phyloP scores from a whole-genome alignment of 139 green algal species.

The Chlorokybus atmophyticus region DNA sequence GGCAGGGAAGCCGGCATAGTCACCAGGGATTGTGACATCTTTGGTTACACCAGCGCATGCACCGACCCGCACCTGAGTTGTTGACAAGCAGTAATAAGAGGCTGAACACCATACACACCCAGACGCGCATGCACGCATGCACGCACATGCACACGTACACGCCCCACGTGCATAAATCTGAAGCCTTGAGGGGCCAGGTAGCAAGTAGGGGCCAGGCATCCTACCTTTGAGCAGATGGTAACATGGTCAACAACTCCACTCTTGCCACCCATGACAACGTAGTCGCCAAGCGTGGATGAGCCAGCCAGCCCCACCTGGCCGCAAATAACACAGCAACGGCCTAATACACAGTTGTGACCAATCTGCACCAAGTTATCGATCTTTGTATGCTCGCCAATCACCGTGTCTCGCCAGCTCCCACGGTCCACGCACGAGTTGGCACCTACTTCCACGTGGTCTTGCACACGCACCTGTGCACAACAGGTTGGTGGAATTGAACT shows the following conservation, averaged over 20 bases:
- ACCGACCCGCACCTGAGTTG: slow-evolving; percentile 20
- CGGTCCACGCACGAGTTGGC: slow-evolving; percentile 37
- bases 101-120: not conserved
- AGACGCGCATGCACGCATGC: not conserved
- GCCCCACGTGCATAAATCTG: too few species aligned
- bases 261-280: slow-evolving; percentile 40
- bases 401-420: slow-evolving; percentile 35
- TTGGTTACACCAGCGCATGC: slow-evolving; percentile 26
- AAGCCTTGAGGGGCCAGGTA: too few species aligned
- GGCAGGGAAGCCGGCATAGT: slow-evolving; percentile 27
- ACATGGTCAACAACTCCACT: slow-evolving; percentile 32
- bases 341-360: slow-evolving; percentile 36
- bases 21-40: slow-evolving; percentile 17
- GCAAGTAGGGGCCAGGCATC: not conserved
- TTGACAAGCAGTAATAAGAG: not conserved
- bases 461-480: too few species aligned
- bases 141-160: not conserved
- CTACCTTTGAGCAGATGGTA: slow-evolving; percentile 23
- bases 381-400: slow-evolving; percentile 33
- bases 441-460: slow-evolving; percentile 30
- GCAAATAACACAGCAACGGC: slow-evolving; percentile 30
- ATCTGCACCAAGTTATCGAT: slow-evolving; percentile 39
- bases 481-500: too few species aligned
- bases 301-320: slow-evolving; percentile 30
- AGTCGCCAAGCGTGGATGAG: slow-evolving; percentile 33